phyloP scores from a whole-genome alignment of 441 rosid genomes.

The Corymbia citriodora region DNA sequence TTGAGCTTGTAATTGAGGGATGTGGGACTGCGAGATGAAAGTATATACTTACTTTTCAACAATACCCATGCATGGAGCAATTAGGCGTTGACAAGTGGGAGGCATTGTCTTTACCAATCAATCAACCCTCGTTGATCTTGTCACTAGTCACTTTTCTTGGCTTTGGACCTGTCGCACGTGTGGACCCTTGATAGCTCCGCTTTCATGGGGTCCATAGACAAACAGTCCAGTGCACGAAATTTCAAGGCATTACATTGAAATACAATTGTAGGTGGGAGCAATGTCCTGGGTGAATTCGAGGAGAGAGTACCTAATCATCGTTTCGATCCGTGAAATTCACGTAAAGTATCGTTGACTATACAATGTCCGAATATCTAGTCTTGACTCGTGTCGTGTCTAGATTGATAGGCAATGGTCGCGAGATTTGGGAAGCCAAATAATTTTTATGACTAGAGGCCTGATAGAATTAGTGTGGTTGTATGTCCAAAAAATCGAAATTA shows the following conservation, averaged over 20 bases:
- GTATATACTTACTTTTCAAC: background rate
- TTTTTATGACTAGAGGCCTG: background rate
- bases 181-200: background rate
- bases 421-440: background rate
- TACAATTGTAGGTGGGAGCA: background rate
- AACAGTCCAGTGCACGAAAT: background rate
- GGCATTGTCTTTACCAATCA: background rate
- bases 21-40: background rate
- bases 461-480: background rate
- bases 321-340: background rate
- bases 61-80: background rate
- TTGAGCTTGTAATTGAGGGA: background rate
- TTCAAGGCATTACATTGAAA: background rate
- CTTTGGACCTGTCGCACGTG: background rate
- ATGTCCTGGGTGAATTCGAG: background rate
- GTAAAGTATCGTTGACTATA: too few relatives aligned
- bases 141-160: background rate
- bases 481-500: background rate
- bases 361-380: background rate
- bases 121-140: background rate
- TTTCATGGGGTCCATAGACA: background rate
- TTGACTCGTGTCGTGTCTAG: background rate
- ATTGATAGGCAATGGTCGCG: background rate
- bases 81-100: background rate
- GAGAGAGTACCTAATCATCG: background rate